Conservation (phyloP, 2,329 filamentous ascomycete genomes). For the Alternaria postmessia region DNA sequence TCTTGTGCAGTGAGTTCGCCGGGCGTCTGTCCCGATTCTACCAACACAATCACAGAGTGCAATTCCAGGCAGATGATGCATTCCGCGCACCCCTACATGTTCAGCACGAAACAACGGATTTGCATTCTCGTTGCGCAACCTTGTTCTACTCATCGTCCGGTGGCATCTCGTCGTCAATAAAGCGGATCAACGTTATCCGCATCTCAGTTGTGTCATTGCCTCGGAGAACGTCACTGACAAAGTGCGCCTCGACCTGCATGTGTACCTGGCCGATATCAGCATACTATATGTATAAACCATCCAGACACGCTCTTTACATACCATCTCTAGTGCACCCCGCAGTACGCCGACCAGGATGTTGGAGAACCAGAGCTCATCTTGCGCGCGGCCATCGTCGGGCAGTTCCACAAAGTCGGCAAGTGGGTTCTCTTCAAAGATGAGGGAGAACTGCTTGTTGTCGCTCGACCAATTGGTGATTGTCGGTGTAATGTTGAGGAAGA, state of each 20-base stretch:
- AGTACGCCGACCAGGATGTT: constrained; percentile 96
- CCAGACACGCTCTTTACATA: constrained; percentile 50
- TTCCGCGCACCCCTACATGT: background rate
- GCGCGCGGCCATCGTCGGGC: constrained; percentile 91
- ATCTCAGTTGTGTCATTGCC: constrained; percentile 98
- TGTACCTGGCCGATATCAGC: constrained; percentile 66
- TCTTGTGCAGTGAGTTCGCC: background rate
- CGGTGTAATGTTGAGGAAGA: constrained; percentile 96
- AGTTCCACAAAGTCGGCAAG: constrained; percentile 97
- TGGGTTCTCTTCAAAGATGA: constrained; percentile 97
- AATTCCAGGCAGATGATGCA: background rate
- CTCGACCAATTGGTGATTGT: constrained; percentile 94
- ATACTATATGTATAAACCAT: background rate
- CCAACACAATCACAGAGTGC: background rate
- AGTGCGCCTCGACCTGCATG: constrained; percentile 98
- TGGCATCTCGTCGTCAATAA: constrained; percentile 97
- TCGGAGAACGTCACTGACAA: constrained; percentile 89
- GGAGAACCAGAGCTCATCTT: constrained; percentile 98
- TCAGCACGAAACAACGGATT: background rate
- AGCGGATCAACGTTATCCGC: constrained; percentile 88
- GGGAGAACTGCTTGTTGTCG: constrained; percentile 94
- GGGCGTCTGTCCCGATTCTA: background rate
- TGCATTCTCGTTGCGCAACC: background rate
- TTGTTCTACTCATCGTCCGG: constrained; percentile 85
- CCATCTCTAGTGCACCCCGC: constrained; percentile 93